Conservation (phyloP, 805 yeast species). For the Candida jianshihensis region DNA sequence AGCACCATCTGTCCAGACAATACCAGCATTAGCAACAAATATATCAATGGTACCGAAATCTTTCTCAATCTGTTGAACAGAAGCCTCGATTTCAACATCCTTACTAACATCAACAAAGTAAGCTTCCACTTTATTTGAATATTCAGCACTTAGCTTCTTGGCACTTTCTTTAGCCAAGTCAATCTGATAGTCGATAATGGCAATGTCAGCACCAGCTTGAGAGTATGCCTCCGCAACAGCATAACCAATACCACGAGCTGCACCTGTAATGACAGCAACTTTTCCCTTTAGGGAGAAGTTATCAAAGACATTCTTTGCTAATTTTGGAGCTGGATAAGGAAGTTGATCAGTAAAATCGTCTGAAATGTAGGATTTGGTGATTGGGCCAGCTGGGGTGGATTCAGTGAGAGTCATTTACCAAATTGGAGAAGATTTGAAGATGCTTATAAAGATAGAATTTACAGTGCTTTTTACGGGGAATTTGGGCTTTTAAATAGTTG, state of each 20-base stretch:
- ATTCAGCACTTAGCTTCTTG: slow-evolving; percentile 43
- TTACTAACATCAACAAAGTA: slow-evolving; percentile 27
- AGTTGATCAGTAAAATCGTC: slow-evolving; percentile 27
- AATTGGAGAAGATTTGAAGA: too few relatives aligned
- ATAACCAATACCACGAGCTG: slow-evolving; percentile 75
- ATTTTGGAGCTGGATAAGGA: slow-evolving; percentile 48
- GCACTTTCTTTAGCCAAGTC: slow-evolving; percentile 51
- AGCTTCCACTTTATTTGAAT: slow-evolving; percentile 57
- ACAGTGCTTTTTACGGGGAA: too few relatives aligned
- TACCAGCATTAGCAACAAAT: slow-evolving; percentile 87
- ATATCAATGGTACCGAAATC: slow-evolving; percentile 76
- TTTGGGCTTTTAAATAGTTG: too few relatives aligned
- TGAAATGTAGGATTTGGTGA: slow-evolving; percentile 17
- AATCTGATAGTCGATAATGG: slow-evolving; percentile 28
- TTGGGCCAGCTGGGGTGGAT: not conserved
- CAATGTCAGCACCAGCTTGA: slow-evolving; percentile 83
- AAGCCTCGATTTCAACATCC: slow-evolving; percentile 19
- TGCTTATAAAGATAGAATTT: too few relatives aligned
- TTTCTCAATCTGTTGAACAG: slow-evolving; percentile 32
- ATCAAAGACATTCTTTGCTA: slow-evolving; percentile 50
- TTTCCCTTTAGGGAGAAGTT: slow-evolving; percentile 76
- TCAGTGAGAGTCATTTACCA: slow-evolving; percentile 3
- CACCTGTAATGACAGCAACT: slow-evolving; percentile 81
- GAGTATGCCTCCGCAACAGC: slow-evolving; percentile 79
- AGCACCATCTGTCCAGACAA: slow-evolving; percentile 70